Evolutionary conservation across 2,329 filamentous ascomycete species (phyloP).

Genomic region (Aureobasidium sp.): DNA sequence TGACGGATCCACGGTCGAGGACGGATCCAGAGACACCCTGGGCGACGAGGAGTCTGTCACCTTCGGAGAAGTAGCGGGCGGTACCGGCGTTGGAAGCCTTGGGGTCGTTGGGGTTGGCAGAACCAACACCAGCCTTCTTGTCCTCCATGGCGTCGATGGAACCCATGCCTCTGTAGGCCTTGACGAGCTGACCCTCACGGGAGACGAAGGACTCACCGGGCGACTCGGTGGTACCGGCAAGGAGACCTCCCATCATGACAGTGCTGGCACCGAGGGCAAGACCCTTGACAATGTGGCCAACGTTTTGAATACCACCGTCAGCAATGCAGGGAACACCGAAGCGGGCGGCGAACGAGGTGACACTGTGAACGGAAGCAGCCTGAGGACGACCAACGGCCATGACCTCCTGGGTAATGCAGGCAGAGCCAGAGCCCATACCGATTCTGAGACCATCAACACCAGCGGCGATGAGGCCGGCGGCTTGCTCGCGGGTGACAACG

Average conservation of each 20-base stretch:
- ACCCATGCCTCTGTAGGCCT: slow-evolving; percentile 98
- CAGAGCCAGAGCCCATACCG: slow-evolving; percentile 96
- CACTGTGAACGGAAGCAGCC: slow-evolving; percentile 84
- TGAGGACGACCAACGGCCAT: slow-evolving; percentile 98
- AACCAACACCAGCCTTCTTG: slow-evolving; percentile 77
- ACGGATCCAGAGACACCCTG: slow-evolving; percentile 91
- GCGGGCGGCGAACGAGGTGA: slow-evolving; percentile 78
- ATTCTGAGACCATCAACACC: slow-evolving; percentile 95
- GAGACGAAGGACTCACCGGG: slow-evolving; percentile 95
- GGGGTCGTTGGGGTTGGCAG: slow-evolving; percentile 50
- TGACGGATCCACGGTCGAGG: slow-evolving; percentile 75
- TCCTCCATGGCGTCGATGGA: slow-evolving; percentile 99
- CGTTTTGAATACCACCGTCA: slow-evolving; percentile 95
- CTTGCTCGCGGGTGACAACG: slow-evolving; percentile 95
- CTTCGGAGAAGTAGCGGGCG: slow-evolving; percentile 96
- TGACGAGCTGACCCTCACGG: slow-evolving; percentile 94
- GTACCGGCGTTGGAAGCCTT: slow-evolving; percentile 84
- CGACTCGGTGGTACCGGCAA: slow-evolving; percentile 95
- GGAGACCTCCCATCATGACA: slow-evolving; percentile 98
- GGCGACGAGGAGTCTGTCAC: slow-evolving; percentile 86
- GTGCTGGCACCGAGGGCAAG: slow-evolving; percentile 88
- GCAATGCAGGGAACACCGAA: slow-evolving; percentile 98
- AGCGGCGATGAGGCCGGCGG: slow-evolving; percentile 81
- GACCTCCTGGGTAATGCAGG: slow-evolving; percentile 98
- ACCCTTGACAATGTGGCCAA: slow-evolving; percentile 98